Conservation (phyloP, 139 green algal species). For the Chlamydomonas asymmetrica region DNA sequence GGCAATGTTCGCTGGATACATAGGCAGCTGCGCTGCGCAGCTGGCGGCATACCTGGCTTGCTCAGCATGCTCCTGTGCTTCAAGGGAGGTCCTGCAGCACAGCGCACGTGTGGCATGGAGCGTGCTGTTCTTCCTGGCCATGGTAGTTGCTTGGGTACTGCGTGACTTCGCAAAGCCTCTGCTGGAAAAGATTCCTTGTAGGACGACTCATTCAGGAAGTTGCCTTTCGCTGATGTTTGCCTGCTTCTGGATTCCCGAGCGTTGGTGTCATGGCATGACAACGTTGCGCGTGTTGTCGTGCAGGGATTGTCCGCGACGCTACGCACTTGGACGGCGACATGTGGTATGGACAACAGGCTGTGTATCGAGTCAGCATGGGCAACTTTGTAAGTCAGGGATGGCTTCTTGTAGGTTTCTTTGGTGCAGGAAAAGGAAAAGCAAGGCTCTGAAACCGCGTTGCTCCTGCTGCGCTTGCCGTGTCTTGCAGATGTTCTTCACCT, state of each 20-base stretch:
- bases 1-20: conserved; percentile 36
- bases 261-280: not conserved
- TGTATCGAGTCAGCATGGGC: conserved; percentile 93
- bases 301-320: conserved; percentile 58
- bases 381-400: conserved; percentile 76
- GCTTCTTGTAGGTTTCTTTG: too few species aligned
- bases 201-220: conserved; percentile 9
- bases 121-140: conserved; percentile 86
- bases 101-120: conserved; percentile 77
- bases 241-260: not conserved
- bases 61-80: conserved; percentile 51
- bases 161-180: conserved; percentile 91
- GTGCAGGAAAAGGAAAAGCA: not conserved
- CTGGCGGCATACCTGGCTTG: conserved; percentile 61
- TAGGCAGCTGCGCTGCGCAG: conserved; percentile 47
- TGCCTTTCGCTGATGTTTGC: not conserved
- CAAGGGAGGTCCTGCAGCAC: conserved; percentile 57
- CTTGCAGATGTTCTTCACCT: conserved; percentile 81
- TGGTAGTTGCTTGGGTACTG: conserved; percentile 87
- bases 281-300: not conserved
- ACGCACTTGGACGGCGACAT: conserved; percentile 44
- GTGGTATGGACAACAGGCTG: conserved; percentile 95
- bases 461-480: not conserved
- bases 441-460: not conserved
- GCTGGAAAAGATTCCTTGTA: conserved; percentile 94